Percentiles rank a stretch among this genome's conserved stretches.
Conservation (phyloP, 805 yeast genomes). For the Zygosaccharomyces rouxii region DNA sequence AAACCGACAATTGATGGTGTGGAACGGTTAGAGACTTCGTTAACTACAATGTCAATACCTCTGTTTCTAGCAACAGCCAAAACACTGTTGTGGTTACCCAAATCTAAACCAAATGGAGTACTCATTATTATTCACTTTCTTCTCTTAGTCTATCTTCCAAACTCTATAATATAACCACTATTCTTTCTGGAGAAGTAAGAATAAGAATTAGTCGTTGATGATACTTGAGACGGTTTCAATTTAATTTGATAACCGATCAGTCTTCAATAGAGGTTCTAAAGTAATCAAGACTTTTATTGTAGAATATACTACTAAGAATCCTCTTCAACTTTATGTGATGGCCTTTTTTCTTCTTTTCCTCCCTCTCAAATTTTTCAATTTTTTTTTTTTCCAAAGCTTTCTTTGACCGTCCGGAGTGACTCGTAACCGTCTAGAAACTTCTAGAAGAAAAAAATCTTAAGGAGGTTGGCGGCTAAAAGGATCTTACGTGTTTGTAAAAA, state of each 20-base stretch:
- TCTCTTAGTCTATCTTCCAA: background rate
- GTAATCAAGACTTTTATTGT: background rate
- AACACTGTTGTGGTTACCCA: constrained; percentile 92
- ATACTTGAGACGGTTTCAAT: background rate
- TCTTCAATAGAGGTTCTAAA: background rate
- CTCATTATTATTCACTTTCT: constrained; percentile 53
- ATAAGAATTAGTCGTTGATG: background rate
- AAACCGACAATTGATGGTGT: constrained; percentile 93
- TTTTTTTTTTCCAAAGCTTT: constrained; percentile 3
- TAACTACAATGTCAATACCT: constrained; percentile 97
- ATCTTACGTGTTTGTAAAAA: background rate
- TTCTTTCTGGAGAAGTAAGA: background rate
- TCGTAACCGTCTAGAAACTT: background rate
- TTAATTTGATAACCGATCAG: background rate
- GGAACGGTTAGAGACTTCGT: constrained; percentile 96
- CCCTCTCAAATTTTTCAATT: background rate
- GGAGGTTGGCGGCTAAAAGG: background rate
- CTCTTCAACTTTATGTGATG: constrained; percentile 1
- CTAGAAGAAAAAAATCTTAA: background rate
- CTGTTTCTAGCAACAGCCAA: constrained; percentile 96
- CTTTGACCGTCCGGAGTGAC: background rate
- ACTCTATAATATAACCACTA: constrained; percentile 1
- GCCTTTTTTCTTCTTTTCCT: background rate
- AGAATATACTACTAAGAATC: background rate
- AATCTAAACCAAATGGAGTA: constrained; percentile 95